Conservation (phyloP, 371 early-diverging fungal species). For the Mucor racemosus region DNA sequence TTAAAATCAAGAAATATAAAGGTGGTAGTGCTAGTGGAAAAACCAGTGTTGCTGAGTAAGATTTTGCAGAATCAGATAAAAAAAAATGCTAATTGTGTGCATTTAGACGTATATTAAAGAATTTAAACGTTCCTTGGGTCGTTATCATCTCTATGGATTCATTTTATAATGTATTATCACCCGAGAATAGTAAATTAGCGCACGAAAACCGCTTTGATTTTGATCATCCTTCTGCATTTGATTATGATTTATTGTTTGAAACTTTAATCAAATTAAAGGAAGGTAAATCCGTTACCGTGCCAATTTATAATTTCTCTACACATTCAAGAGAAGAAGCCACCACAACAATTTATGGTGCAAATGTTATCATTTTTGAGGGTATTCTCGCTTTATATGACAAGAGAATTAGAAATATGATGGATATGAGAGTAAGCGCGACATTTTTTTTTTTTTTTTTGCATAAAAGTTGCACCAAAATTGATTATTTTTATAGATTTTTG, state of each 20-base stretch:
- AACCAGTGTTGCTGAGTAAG: constrained; percentile 78
- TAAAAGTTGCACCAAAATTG: constrained; percentile 1
- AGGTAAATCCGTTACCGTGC: constrained; percentile 75
- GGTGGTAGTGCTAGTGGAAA: constrained; percentile 88
- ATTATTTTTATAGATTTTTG: constrained; percentile 71
- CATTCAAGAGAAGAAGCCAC: constrained; percentile 75
- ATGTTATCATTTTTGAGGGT: constrained; percentile 93
- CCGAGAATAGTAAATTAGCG: constrained; percentile 73
- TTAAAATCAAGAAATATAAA: constrained; percentile 21
- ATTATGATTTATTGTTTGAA: constrained; percentile 77
- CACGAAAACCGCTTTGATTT: constrained; percentile 78
- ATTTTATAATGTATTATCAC: constrained; percentile 85
- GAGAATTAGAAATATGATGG: constrained; percentile 81
- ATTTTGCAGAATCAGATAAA: background rate
- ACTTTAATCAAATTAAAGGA: constrained; percentile 75
- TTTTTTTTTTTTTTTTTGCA: constrained; percentile 10
- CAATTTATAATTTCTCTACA: constrained; percentile 79
- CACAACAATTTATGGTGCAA: constrained; percentile 86
- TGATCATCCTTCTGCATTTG: constrained; percentile 85
- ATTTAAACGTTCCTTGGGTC: constrained; percentile 84
- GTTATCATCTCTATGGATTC: constrained; percentile 93
- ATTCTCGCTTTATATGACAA: constrained; percentile 90
- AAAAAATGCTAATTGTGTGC: background rate
- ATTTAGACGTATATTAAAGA: constrained; percentile 69
- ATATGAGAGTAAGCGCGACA: constrained; percentile 72